Evolutionary conservation across 2,329 filamentous ascomycete genomes (phyloP).

Genomic region (Aspergillus flavus): DNA sequence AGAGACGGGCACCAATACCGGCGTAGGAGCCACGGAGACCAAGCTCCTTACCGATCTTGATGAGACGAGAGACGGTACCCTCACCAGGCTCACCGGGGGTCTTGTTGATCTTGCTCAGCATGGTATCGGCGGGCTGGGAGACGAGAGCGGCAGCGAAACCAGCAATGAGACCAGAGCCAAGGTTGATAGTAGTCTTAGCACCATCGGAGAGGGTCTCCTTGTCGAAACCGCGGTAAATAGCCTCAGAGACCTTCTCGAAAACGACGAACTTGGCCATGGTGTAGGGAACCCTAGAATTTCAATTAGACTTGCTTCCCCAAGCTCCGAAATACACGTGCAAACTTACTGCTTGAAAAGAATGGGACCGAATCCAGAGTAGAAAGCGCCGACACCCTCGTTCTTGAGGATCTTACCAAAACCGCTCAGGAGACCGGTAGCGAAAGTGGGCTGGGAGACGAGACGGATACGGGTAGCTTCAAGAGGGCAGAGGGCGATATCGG

Average conservation of each 20-base stretch:
- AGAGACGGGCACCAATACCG: constrained; percentile 79
- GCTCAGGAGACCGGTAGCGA: constrained; percentile 75
- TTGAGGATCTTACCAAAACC: constrained; percentile 83
- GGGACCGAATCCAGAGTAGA: constrained; percentile 90
- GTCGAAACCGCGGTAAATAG: constrained; percentile 68
- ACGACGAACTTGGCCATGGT: constrained; percentile 96
- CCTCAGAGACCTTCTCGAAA: constrained; percentile 83
- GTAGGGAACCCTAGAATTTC: constrained; percentile 71
- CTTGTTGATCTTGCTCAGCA: constrained; percentile 97
- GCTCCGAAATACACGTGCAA: background rate
- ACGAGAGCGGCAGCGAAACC: constrained; percentile 85
- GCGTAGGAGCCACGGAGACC: constrained; percentile 75
- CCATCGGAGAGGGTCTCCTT: constrained; percentile 69
- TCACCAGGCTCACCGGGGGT: constrained; percentile 84
- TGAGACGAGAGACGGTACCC: constrained; percentile 74
- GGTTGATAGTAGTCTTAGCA: constrained; percentile 78
- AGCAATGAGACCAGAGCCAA: constrained; percentile 81
- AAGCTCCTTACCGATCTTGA: constrained; percentile 88
- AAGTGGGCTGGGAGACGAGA: constrained; percentile 85
- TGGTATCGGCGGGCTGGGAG: constrained; percentile 89
- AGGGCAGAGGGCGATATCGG: constrained; percentile 73
- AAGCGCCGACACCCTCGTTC: constrained; percentile 79
- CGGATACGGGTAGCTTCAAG: constrained; percentile 92
- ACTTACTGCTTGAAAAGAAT: constrained; percentile 81
- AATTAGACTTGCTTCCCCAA: background rate